Evolutionary conservation across 106 monocot species (phyloP), one percentile per base, ranked within the genome.

Genomic region (Allium cepa): DNA sequence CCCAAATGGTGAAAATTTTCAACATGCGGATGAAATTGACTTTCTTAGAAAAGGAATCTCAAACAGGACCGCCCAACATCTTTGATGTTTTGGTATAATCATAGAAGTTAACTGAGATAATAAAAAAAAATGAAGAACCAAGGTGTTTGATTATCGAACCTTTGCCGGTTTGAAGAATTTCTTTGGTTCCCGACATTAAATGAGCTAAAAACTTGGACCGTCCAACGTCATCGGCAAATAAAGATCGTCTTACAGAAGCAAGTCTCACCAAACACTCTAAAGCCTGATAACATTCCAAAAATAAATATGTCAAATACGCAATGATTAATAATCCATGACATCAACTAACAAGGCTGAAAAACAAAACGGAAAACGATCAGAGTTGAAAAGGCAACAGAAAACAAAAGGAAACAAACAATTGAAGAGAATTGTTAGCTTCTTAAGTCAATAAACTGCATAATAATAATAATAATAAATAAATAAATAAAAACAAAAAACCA

Each of bases 141-240:
- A 36, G 36, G 36, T 36, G 36, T 36, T 36, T 36, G 5, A 36
- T 5, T 4, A 36, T 48, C 49, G 49, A 48, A 96, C 96, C 96
- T 92, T 92, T 88, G 64, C 96, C 96, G 12, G 78, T 89, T 77
- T 92, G 92, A 71, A 97, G 75, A 76, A 89, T 97, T 63, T 97
- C 96, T 77, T 92, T 97, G 1, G 96, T 97, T 78, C 96, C 96
- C 18, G 82, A 51, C 92, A 97, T 92, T 57, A 97, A 64, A 89
- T 80, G 88, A 68, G 84, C 69, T 11, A 97, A 73, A 76, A 87
- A 92, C 71, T 84, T 81, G 53, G 77, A 82, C 36, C 96, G 88
- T 63, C 86, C 74, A 45, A 78, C 70, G 63, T 97, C 96, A 73
- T 92, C 92, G 4, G 88, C 58, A 68, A 97, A 92, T 48, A 97